Conservation (phyloP, 495 filamentous ascomycete species). For the Zalerion maritima region DNA sequence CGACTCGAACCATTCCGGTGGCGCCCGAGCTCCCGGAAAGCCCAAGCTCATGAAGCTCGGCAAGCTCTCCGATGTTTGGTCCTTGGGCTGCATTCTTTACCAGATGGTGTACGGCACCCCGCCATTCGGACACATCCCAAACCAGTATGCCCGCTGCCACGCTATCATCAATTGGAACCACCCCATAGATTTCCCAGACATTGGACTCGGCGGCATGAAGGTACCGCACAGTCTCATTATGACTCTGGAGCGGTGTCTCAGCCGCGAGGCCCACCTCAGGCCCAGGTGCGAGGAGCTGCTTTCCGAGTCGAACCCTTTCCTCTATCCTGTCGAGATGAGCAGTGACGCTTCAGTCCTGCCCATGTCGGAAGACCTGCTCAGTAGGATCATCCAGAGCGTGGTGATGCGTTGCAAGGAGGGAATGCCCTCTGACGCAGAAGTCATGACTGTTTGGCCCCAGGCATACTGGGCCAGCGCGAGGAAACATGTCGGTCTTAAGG, state of each 20-base stretch:
- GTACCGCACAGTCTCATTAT: slow-evolving; percentile 57
- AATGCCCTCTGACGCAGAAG: slow-evolving; percentile 55
- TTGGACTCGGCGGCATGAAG: slow-evolving; percentile 55
- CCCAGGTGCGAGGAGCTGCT: slow-evolving; percentile 71
- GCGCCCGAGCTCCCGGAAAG: slow-evolving; percentile 35
- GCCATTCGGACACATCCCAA: slow-evolving; percentile 82
- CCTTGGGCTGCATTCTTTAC: slow-evolving; percentile 87
- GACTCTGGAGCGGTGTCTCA: slow-evolving; percentile 66
- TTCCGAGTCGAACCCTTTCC: slow-evolving; percentile 54
- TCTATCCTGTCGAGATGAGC: slow-evolving; percentile 53
- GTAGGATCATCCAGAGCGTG: slow-evolving; percentile 61
- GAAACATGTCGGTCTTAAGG: slow-evolving; percentile 23
- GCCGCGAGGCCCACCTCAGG: slow-evolving; percentile 59
- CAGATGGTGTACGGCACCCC: slow-evolving; percentile 93
- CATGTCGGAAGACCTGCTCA: slow-evolving; percentile 63
- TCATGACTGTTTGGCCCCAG: slow-evolving; percentile 49
- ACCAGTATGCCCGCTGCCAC: slow-evolving; percentile 56
- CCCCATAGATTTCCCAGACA: slow-evolving; percentile 63
- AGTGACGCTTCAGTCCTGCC: slow-evolving; percentile 40
- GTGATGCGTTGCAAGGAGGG: slow-evolving; percentile 56
- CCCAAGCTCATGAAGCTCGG: slow-evolving; percentile 87
- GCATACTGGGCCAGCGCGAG: slow-evolving; percentile 39
- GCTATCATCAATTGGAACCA: slow-evolving; percentile 85
- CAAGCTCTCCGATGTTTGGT: slow-evolving; percentile 93
- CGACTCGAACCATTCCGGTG: slow-evolving; percentile 58